Percentiles rank a stretch among this genome's conserved stretches.
Evolutionary conservation across 2,329 filamentous ascomycete genomes (phyloP).

Genomic region (Tolypocladium inflatum): DNA sequence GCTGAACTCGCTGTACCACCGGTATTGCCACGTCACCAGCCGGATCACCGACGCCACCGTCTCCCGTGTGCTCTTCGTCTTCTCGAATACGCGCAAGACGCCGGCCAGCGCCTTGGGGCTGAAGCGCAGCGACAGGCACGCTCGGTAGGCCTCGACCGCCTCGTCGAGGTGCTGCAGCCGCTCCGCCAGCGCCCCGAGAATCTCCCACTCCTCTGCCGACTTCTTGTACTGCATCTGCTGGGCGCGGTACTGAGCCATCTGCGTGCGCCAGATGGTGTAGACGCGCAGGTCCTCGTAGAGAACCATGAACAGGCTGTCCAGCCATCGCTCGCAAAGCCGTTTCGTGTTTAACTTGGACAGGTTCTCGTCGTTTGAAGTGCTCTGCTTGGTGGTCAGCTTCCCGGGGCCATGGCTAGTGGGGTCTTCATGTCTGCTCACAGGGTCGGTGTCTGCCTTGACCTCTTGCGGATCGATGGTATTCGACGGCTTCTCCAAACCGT

Average conservation of each 20-base stretch:
- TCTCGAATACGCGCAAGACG: slow-evolving; percentile 71
- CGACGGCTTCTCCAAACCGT: slow-evolving; percentile 63
- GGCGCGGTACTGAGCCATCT: slow-evolving; percentile 90
- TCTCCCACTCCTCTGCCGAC: slow-evolving; percentile 96
- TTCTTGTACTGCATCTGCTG: slow-evolving; percentile 96
- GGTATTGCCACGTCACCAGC: slow-evolving; percentile 94
- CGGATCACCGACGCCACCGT: slow-evolving; percentile 80
- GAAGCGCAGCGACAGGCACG: slow-evolving; percentile 80
- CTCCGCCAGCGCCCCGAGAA: slow-evolving; percentile 85
- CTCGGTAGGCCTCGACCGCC: slow-evolving; percentile 84
- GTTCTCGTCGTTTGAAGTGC: slow-evolving; percentile 55
- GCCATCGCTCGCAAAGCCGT: slow-evolving; percentile 91
- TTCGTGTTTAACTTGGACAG: slow-evolving; percentile 95
- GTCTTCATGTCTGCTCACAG: slow-evolving; percentile 36
- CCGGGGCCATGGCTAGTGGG: background rate
- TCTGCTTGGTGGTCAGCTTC: slow-evolving; percentile 31
- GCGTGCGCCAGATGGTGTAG: slow-evolving; percentile 98
- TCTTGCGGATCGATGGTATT: slow-evolving; percentile 70
- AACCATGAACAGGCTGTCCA: slow-evolving; percentile 98
- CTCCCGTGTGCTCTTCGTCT: slow-evolving; percentile 67
- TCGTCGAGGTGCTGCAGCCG: slow-evolving; percentile 88
- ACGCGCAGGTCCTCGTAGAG: slow-evolving; percentile 95
- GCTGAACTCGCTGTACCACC: slow-evolving; percentile 99
- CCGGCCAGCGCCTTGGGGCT: slow-evolving; percentile 87
- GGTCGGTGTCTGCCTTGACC: slow-evolving; percentile 65